Evolutionary conservation across 306 rosid species (phyloP).

Genomic region (Styphnolobium japonicum): DNA sequence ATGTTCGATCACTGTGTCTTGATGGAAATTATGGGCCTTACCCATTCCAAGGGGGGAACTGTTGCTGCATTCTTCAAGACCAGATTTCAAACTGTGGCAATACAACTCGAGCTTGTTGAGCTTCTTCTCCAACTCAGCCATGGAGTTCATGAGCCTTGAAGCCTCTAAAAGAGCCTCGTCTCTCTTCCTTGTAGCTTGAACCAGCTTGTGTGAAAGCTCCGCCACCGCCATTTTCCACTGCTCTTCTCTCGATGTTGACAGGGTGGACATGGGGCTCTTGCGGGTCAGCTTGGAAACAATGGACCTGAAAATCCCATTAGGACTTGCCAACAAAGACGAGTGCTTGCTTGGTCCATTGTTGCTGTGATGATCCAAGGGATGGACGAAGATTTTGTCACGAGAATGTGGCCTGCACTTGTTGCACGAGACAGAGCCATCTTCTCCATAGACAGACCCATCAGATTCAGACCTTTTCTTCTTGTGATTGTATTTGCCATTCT

Average conservation of each 20-base stretch:
- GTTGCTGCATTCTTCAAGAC: constrained; percentile 67
- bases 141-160: constrained; percentile 71
- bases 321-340: constrained; percentile 61
- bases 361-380: constrained; percentile 49
- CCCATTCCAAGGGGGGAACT: constrained; percentile 25
- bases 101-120: constrained; percentile 84
- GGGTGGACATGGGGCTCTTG: constrained; percentile 63
- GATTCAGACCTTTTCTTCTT: constrained; percentile 59
- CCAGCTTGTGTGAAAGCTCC: constrained; percentile 81
- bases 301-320: constrained; percentile 74
- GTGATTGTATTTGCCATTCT: constrained; percentile 20
- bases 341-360: constrained; percentile 31
- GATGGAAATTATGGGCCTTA: constrained; percentile 17
- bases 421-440: constrained; percentile 64
- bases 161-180: constrained; percentile 83
- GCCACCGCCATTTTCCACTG: constrained; percentile 81
- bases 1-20: constrained; percentile 37
- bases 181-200: constrained; percentile 68
- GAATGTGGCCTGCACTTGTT: constrained; percentile 85
- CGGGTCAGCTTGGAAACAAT: constrained; percentile 64
- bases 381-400: constrained; percentile 81
- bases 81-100: constrained; percentile 72
- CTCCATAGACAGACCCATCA: constrained; percentile 6
- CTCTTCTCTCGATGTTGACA: constrained; percentile 59
- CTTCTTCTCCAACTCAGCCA: constrained; percentile 85